phyloP scores from a whole-genome alignment of 2,329 filamentous ascomycete genomes.

The Pezicula neosporulosa region DNA sequence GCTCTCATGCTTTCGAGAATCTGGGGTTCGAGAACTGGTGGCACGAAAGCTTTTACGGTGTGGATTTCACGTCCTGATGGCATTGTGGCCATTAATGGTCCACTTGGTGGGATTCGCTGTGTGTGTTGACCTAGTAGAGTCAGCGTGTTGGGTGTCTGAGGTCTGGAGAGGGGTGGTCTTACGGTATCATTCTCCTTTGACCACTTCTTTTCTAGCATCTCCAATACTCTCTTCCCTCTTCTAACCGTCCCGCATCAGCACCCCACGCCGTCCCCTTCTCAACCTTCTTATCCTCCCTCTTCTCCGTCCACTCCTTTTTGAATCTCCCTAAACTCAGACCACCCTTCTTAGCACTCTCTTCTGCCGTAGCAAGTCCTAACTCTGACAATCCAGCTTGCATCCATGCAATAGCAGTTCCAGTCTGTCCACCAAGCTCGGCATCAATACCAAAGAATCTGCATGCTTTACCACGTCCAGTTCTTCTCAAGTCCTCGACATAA shows the following conservation, averaged over 20 bases:
- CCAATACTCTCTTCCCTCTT: constrained; percentile 82
- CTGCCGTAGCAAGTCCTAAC: constrained; percentile 57
- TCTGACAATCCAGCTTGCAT: constrained; percentile 72
- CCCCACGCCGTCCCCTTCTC: constrained; percentile 75
- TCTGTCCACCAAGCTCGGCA: constrained; percentile 76
- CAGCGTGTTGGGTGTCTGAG: neutral
- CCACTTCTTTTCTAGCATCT: constrained; percentile 88
- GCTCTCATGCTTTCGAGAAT: constrained; percentile 60
- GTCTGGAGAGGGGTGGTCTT: constrained; percentile 29
- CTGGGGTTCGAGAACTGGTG: constrained; percentile 61
- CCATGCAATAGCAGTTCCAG: constrained; percentile 85
- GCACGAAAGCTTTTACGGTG: constrained; percentile 62
- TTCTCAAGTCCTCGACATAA: constrained; percentile 73
- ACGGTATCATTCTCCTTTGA: constrained; percentile 90
- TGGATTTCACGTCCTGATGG: constrained; percentile 89
- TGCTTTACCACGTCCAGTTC: constrained; percentile 76
- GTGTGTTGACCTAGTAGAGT: constrained; percentile 67
- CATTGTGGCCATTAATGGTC: constrained; percentile 71
- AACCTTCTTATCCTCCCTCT: constrained; percentile 73
- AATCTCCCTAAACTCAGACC: constrained; percentile 54
- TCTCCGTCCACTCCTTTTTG: constrained; percentile 73
- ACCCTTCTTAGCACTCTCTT: constrained; percentile 46
- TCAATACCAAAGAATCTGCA: constrained; percentile 91
- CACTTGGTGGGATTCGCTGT: constrained; percentile 69
- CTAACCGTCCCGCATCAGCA: constrained; percentile 75